Percentiles rank a stretch among this genome's conserved stretches.
phyloP scores from a whole-genome alignment of 2,329 filamentous ascomycete genomes.

The Ceratocystis diversiconidia region DNA sequence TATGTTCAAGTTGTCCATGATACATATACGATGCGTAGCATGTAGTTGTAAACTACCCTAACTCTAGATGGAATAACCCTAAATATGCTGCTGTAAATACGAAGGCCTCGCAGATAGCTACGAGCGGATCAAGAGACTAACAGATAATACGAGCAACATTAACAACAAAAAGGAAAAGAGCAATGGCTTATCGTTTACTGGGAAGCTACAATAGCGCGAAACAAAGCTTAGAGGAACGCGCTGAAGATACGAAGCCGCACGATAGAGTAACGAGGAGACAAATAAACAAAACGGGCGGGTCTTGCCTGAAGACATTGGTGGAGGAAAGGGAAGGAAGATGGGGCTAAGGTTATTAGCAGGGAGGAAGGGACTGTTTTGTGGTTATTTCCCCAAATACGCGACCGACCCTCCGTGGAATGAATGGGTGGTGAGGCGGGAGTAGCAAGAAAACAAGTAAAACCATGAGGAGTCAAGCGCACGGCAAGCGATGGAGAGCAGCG shows the following conservation, averaged over 20 bases:
- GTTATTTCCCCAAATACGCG: not conserved
- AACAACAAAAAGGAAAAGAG: not conserved
- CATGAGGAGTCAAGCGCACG: not conserved
- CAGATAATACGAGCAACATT: too few relatives aligned
- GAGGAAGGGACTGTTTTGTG: not conserved
- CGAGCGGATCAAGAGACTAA: too few relatives aligned
- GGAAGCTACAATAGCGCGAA: too few relatives aligned
- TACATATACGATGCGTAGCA: too few relatives aligned
- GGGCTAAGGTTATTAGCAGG: not conserved
- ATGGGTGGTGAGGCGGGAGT: not conserved
- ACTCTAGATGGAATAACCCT: not conserved
- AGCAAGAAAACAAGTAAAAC: not conserved
- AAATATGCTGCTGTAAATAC: not conserved
- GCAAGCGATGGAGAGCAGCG: too few relatives aligned
- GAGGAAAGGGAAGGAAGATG: not conserved
- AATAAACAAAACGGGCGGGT: not conserved
- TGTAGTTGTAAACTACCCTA: too few relatives aligned
- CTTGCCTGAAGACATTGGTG: not conserved
- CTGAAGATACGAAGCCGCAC: too few relatives aligned
- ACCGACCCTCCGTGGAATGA: not conserved
- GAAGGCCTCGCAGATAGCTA: not conserved
- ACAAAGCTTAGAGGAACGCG: too few relatives aligned
- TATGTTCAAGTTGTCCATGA: not conserved
- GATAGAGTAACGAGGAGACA: not conserved
- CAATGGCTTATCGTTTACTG: too few relatives aligned